Evolutionary conservation across 2,329 filamentous ascomycete genomes (phyloP).

Genomic region (Esteya vermicola): DNA sequence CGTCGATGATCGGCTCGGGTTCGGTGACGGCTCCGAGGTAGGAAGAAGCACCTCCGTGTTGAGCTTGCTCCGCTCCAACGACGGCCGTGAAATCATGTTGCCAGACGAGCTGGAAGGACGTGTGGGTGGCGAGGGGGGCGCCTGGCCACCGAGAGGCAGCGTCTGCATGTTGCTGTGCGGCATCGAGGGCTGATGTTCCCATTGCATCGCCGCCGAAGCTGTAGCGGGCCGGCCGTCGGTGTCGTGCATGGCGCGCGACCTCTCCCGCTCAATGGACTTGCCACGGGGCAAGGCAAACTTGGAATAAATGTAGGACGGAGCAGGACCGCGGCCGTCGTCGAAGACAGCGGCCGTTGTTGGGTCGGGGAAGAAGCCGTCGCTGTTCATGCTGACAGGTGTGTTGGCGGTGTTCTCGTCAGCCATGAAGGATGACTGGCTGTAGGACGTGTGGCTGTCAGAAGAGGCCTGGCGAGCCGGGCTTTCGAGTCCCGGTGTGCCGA

Average conservation of each 20-base stretch:
- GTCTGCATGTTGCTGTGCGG: slow-evolving; percentile 28
- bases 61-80: slow-evolving; percentile 34
- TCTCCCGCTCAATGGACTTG: slow-evolving; percentile 54
- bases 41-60: slow-evolving; percentile 30
- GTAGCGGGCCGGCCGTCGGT: slow-evolving; percentile 32
- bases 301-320: slow-evolving; percentile 72
- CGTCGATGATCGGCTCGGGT: slow-evolving; percentile 28
- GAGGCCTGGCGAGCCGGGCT: slow-evolving; percentile 47
- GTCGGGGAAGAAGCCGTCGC: slow-evolving; percentile 52
- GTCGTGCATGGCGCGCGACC: slow-evolving; percentile 46
- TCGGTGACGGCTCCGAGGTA: slow-evolving; percentile 27
- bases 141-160: slow-evolving; percentile 25
- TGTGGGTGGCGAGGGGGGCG: slow-evolving; percentile 48
- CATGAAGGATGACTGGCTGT: slow-evolving; percentile 42
- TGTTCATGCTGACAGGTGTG: slow-evolving; percentile 59
- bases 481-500: slow-evolving; percentile 46
- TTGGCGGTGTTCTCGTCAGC: slow-evolving; percentile 50
- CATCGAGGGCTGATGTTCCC: slow-evolving; percentile 42
- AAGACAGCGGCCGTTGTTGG: slow-evolving; percentile 14
- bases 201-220: slow-evolving; percentile 45
- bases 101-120: slow-evolving; percentile 46
- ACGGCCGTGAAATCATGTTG: slow-evolving; percentile 27
- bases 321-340: slow-evolving; percentile 28
- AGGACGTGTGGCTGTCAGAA: slow-evolving; percentile 50
- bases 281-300: slow-evolving; percentile 76